Conservation (phyloP, 2,329 filamentous ascomycete genomes). For the Cladosporium sphaerospermum region DNA sequence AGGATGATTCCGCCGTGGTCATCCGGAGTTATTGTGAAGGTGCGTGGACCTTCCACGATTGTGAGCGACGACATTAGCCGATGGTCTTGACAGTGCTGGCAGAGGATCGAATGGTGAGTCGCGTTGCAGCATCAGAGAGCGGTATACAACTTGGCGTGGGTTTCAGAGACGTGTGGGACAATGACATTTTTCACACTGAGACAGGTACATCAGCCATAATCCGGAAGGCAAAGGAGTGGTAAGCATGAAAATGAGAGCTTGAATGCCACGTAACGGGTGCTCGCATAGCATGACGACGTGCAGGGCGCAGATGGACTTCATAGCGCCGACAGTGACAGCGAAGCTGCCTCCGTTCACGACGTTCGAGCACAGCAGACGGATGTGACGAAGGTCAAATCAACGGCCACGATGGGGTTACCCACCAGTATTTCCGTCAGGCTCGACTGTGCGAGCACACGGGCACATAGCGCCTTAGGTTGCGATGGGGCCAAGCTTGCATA, state of each 20-base stretch:
- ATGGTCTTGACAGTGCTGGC: too few relatives aligned
- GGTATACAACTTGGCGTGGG: too few relatives aligned
- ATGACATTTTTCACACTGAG: background rate
- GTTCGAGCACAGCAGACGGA: background rate
- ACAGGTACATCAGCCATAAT: background rate
- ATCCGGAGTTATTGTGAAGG: constrained; percentile 19
- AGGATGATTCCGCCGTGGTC: constrained; percentile 23
- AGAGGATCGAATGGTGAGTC: too few relatives aligned
- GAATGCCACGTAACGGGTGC: background rate
- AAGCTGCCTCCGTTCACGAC: background rate
- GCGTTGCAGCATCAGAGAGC: too few relatives aligned
- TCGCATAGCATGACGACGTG: background rate
- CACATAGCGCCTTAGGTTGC: too few relatives aligned
- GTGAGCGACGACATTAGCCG: background rate
- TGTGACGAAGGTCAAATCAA: too few relatives aligned
- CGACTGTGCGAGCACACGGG: too few relatives aligned
- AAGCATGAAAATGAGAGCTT: background rate
- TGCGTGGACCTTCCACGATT: constrained; percentile 14
- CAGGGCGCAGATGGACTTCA: background rate
- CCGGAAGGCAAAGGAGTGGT: background rate
- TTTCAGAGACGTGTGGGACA: too few relatives aligned
- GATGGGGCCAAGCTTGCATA: too few relatives aligned
- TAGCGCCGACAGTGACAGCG: background rate
- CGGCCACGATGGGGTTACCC: too few relatives aligned
- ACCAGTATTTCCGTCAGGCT: too few relatives aligned